A percentile compares a stretch with the other conserved stretches of the same genome.
These are phyloP conservation scores for Leptographium radiaticola DNA, from an alignment of 2,329 filamentous ascomycete genomes.

Conservation along the genomic window DNA sequence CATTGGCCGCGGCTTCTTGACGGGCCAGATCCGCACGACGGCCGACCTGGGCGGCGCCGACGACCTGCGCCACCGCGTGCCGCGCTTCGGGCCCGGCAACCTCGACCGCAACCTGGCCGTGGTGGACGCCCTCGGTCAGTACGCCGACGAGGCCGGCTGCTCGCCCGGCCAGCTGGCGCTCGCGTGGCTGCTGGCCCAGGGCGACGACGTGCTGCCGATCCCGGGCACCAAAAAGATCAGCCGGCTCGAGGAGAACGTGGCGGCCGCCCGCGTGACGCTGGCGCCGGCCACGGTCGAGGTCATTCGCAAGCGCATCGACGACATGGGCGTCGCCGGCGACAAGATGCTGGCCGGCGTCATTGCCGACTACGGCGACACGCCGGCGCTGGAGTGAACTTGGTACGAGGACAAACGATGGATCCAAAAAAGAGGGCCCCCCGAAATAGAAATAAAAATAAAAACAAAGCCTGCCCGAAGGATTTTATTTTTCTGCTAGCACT, in stretches of 20 bases:
- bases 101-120: conserved; percentile 31
- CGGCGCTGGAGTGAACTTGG: not conserved
- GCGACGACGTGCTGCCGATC: conserved; percentile 46
- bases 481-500: too few relatives aligned
- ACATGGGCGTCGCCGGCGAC: conserved; percentile 10
- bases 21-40: conserved; percentile 17
- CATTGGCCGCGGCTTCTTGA: conserved; percentile 29
- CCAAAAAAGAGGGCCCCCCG: not conserved
- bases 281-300: conserved; percentile 21
- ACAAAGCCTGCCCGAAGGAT: too few relatives aligned
- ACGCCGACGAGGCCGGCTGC: conserved; percentile 20
- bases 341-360: conserved; percentile 6
- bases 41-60: conserved; percentile 4
- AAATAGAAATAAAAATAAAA: not conserved
- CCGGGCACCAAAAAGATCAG: conserved; percentile 34
- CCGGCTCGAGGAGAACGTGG: conserved; percentile 33
- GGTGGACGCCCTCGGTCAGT: conserved; percentile 13
- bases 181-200: conserved; percentile 50
- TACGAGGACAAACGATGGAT: too few relatives aligned
- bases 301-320: conserved; percentile 17
- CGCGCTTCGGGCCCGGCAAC: conserved; percentile 30
- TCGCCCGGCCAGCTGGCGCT: conserved; percentile 40
- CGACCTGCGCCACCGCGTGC: conserved; percentile 14
- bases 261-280: conserved; percentile 19
- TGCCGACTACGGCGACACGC: conserved; percentile 9